Conservation (phyloP, 768 basidiomycete species). For the Suillus subluteus region DNA sequence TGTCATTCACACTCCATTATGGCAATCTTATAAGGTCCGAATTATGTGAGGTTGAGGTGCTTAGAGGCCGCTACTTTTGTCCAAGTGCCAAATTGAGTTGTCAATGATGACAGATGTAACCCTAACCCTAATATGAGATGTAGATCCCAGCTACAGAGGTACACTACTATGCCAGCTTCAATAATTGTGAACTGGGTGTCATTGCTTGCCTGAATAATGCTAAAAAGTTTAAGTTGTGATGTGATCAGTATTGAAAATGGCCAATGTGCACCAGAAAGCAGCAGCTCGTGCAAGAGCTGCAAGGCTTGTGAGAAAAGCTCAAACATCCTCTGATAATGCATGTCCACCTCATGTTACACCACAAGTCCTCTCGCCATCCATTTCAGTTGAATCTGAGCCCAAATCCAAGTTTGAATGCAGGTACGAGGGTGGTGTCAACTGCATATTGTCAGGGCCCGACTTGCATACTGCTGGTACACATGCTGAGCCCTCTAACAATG, state of each 20-base stretch:
- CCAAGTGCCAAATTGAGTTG: neutral
- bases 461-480: too few relatives aligned
- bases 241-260: neutral
- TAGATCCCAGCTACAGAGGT: neutral
- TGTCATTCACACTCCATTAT: too few relatives aligned
- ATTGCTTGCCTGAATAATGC: neutral
- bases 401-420: too few relatives aligned
- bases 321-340: too few relatives aligned
- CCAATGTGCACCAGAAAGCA: constrained; percentile 2
- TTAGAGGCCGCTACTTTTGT: neutral
- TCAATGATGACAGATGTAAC: neutral
- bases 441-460: neutral
- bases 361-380: neutral
- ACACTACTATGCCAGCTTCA: neutral
- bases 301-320: neutral
- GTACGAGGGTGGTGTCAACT: constrained; percentile 5
- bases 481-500: constrained; percentile 2
- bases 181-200: neutral
- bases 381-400: neutral
- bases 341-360: neutral
- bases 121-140: neutral
- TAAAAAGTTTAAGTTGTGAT: neutral
- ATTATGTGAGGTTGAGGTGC: too few relatives aligned
- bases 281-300: constrained; percentile 10
- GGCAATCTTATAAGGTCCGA: too few relatives aligned